phyloP scores from a whole-genome alignment of 2,329 filamentous ascomycete species.

The Hymenoscyphus albidus region DNA sequence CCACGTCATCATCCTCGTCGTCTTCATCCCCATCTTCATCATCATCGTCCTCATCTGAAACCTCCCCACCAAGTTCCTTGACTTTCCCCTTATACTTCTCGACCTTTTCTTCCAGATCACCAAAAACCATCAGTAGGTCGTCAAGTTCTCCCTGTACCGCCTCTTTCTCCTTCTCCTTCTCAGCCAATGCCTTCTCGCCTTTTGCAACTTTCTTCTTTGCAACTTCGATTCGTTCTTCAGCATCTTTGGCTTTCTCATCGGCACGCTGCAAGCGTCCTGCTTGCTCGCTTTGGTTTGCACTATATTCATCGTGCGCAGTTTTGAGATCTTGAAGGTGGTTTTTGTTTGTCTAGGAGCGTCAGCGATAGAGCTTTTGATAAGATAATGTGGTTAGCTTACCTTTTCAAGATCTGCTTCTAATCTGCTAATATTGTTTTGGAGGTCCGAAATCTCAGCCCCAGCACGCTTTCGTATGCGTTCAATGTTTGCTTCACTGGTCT shows the following conservation, averaged over 20 bases:
- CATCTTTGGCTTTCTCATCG: conserved; percentile 45
- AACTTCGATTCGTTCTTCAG: conserved; percentile 26
- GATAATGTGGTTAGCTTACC: conserved; percentile 35
- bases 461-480: conserved; percentile 46
- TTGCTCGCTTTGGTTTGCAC: conserved; percentile 37
- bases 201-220: conserved; percentile 36
- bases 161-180: conserved; percentile 60
- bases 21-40: conserved; percentile 42
- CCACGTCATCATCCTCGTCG: not conserved
- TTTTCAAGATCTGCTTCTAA: conserved; percentile 62
- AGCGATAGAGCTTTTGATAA: conserved; percentile 6
- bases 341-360: conserved; percentile 49
- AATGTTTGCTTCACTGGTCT: conserved; percentile 45
- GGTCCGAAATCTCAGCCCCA: conserved; percentile 61
- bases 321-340: conserved; percentile 58
- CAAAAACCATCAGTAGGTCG: conserved; percentile 76
- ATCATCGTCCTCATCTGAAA: conserved; percentile 74
- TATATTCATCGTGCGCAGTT: conserved; percentile 49
- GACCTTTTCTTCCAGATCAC: conserved; percentile 74
- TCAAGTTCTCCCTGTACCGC: conserved; percentile 70
- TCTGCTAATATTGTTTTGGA: conserved; percentile 56
- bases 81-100: conserved; percentile 59
- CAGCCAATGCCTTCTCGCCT: conserved; percentile 29
- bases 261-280: conserved; percentile 26
- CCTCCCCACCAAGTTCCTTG: conserved; percentile 61